Conservation (phyloP, 2,329 filamentous ascomycete genomes). For the Blastomyces gilchristii region DNA sequence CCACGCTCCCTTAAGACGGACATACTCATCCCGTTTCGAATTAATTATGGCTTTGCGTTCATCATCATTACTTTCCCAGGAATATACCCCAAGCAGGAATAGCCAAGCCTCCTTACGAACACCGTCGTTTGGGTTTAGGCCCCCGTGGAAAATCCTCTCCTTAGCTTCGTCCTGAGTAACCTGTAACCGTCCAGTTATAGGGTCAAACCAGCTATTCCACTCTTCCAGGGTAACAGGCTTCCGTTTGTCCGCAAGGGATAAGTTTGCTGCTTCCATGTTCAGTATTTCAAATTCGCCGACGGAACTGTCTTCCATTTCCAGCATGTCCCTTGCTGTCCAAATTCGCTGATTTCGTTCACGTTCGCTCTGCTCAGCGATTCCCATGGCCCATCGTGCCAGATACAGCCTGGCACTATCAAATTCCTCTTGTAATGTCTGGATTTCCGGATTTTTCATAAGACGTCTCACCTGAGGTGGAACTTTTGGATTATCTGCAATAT, state of each 20-base stretch:
- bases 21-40: slow-evolving; percentile 82
- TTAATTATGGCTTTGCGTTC: slow-evolving; percentile 76
- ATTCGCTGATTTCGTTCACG: slow-evolving; percentile 73
- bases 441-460: slow-evolving; percentile 80
- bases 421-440: slow-evolving; percentile 90
- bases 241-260: slow-evolving; percentile 66
- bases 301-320: slow-evolving; percentile 88
- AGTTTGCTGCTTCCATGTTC: slow-evolving; percentile 60
- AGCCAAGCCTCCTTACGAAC: slow-evolving; percentile 96
- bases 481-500: slow-evolving; percentile 82
- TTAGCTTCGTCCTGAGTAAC: slow-evolving; percentile 88
- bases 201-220: slow-evolving; percentile 86
- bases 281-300: slow-evolving; percentile 94
- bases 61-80: slow-evolving; percentile 82
- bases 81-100: slow-evolving; percentile 80
- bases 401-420: slow-evolving; percentile 95
- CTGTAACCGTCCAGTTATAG: slow-evolving; percentile 59
- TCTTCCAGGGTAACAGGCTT: slow-evolving; percentile 70
- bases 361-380: slow-evolving; percentile 93
- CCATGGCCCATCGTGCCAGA: slow-evolving; percentile 95
- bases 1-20: slow-evolving; percentile 87
- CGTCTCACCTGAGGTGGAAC: slow-evolving; percentile 79
- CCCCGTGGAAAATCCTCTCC: slow-evolving; percentile 93
- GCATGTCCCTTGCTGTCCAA: slow-evolving; percentile 84
- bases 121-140: slow-evolving; percentile 76